Percentiles rank a stretch among this genome's conserved stretches.
These are phyloP conservation scores for Salix brachista DNA, from an alignment of 345 rosid genomes.

Conservation along the genomic window DNA sequence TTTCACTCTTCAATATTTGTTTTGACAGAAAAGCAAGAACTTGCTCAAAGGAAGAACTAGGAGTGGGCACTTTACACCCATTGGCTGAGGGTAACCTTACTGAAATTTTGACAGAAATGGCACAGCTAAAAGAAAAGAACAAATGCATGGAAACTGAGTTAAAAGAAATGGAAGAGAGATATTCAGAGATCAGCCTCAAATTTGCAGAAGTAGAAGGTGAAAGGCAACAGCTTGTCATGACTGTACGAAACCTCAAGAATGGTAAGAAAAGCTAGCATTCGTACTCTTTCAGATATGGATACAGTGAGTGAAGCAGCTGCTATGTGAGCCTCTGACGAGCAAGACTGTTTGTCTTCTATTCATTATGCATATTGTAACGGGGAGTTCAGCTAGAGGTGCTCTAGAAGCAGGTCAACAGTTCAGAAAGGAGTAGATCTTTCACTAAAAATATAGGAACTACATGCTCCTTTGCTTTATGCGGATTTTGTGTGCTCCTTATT, in stretches of 20 bases:
- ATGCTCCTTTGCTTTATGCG: not conserved
- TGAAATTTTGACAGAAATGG: slow-evolving; percentile 26
- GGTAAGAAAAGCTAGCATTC: slow-evolving; percentile 42
- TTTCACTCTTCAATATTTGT: not conserved
- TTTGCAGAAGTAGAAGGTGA: slow-evolving; percentile 97
- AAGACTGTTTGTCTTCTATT: not conserved
- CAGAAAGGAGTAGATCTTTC: not conserved
- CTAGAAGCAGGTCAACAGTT: not conserved
- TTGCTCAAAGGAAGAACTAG: slow-evolving; percentile 27
- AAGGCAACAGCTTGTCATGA: slow-evolving; percentile 92
- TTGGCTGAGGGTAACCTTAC: slow-evolving; percentile 28
- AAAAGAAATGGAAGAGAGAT: slow-evolving; percentile 92
- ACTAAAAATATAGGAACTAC: not conserved
- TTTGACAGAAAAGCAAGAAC: slow-evolving; percentile 32
- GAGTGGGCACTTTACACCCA: slow-evolving; percentile 9
- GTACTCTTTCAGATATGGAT: not conserved
- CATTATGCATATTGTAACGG: not conserved
- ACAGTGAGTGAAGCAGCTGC: not conserved
- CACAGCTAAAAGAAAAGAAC: slow-evolving; percentile 56
- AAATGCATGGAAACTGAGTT: slow-evolving; percentile 71
- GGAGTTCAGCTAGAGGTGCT: not conserved
- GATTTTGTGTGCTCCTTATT: not conserved
- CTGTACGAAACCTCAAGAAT: slow-evolving; percentile 76
- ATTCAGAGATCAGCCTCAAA: slow-evolving; percentile 81
- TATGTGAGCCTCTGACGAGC: not conserved